A percentile compares a stretch with the other conserved stretches of the same genome.
Evolutionary conservation across 139 green algal species (phyloP).

Genomic region (Mesostigma viride): DNA sequence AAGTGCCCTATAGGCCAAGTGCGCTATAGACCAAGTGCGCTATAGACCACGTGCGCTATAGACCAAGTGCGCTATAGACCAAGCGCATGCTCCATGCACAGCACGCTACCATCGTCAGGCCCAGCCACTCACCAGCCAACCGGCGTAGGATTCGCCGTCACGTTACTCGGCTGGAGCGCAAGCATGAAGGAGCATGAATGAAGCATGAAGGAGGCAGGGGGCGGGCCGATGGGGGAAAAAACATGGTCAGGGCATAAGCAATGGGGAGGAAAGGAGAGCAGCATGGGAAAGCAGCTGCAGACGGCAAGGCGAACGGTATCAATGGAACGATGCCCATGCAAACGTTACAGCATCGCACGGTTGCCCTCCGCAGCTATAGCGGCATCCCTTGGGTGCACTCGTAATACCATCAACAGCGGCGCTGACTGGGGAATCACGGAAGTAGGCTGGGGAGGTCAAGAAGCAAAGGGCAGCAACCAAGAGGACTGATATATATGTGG

Average conservation of each 20-base stretch:
- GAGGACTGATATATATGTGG: no score
- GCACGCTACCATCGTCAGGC: neutral
- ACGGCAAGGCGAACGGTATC: neutral
- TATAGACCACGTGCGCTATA: neutral
- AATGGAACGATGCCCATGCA: neutral
- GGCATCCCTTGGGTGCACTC: neutral
- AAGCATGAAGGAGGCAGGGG: neutral
- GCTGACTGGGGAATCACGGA: no score
- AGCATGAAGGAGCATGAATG: neutral
- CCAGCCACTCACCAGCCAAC: conserved; percentile 4
- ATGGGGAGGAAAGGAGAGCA: neutral
- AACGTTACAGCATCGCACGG: neutral
- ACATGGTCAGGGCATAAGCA: neutral
- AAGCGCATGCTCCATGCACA: neutral
- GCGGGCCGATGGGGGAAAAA: neutral
- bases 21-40: neutral
- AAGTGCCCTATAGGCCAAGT: neutral
- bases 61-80: neutral
- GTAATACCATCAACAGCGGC: no score
- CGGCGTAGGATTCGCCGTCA: conserved; percentile 11
- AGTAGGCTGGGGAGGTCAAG: no score
- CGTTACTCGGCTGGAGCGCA: conserved; percentile 14
- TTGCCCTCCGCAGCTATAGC: neutral
- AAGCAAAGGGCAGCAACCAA: no score
- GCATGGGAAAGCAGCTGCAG: neutral